A percentile compares a stretch with the other conserved stretches of the same genome.
Evolutionary conservation across 305 asterid species (phyloP).

Genomic region (Fraxinus albicans): DNA sequence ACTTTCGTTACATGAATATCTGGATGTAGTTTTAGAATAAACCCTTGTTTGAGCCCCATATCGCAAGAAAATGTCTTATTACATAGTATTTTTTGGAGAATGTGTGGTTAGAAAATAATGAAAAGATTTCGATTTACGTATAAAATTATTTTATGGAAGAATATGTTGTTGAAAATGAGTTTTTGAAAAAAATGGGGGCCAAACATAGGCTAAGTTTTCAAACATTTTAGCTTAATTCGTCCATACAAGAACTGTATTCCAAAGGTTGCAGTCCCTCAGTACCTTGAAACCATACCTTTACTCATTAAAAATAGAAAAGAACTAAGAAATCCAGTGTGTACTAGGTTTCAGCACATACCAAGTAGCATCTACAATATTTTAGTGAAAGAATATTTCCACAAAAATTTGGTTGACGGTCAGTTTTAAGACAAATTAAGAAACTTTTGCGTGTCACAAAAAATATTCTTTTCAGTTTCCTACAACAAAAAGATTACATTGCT

Average conservation of each 20-base stretch:
- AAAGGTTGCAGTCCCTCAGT: not conserved
- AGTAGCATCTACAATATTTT: not conserved
- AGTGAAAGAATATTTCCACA: not conserved
- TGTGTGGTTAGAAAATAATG: not conserved
- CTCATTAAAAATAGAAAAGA: not conserved
- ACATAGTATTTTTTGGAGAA: not conserved
- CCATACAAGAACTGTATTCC: not conserved
- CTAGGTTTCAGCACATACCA: not conserved
- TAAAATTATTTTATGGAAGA: not conserved
- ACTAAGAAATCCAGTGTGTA: not conserved
- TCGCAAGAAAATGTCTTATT: not conserved
- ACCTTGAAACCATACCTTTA: not conserved
- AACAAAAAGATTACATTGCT: not conserved
- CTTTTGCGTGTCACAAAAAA: not conserved
- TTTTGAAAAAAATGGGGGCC: not conserved
- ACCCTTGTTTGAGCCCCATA: not conserved
- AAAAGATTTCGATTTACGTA: not conserved
- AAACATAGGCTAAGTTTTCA: not conserved
- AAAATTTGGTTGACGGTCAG: not conserved
- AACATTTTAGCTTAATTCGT: not conserved
- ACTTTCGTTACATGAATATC: not conserved
- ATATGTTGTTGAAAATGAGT: not conserved
- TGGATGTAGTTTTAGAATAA: not conserved
- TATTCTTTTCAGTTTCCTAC: not conserved
- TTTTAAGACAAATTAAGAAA: not conserved